Evolutionary conservation across 1,284 basidiomycete genomes (phyloP).

Genomic region (Trichosporon faecale): DNA sequence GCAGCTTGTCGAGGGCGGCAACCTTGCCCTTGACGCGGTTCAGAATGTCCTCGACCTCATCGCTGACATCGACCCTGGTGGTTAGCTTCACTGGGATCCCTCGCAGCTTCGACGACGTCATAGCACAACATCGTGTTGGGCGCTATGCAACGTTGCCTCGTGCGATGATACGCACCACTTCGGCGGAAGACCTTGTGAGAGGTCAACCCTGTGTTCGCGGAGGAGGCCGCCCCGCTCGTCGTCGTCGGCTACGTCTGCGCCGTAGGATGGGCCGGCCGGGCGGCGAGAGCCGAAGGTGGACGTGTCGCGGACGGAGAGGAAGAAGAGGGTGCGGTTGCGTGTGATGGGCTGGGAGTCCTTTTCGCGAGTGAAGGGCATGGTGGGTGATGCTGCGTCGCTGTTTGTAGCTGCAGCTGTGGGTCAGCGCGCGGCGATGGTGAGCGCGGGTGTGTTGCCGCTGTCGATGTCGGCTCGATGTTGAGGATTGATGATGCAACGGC

Average conservation of each 20-base stretch:
- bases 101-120: constrained; percentile 23
- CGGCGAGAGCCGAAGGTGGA: constrained; percentile 52
- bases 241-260: constrained; percentile 53
- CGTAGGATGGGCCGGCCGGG: constrained; percentile 36
- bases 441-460: not conserved
- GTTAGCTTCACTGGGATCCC: constrained; percentile 22
- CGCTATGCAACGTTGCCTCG: not conserved
- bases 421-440: not conserved
- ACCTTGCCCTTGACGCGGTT: constrained; percentile 70
- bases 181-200: constrained; percentile 59
- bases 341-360: constrained; percentile 52
- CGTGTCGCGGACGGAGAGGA: constrained; percentile 91
- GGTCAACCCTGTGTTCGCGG: constrained; percentile 56
- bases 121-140: not conserved
- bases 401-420: not conserved
- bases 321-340: constrained; percentile 86
- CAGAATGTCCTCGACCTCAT: constrained; percentile 79
- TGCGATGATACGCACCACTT: constrained; percentile 59
- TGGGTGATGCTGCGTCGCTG: not conserved
- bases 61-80: constrained; percentile 83
- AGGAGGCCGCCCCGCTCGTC: constrained; percentile 75
- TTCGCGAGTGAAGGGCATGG: not conserved
- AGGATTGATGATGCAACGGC: constrained; percentile 8
- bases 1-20: constrained; percentile 78
- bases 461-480: not conserved